Base-by-base conservation (phyloP, 2,329 filamentous ascomycete species). In the Westerdykella aurantiaca region DNA sequence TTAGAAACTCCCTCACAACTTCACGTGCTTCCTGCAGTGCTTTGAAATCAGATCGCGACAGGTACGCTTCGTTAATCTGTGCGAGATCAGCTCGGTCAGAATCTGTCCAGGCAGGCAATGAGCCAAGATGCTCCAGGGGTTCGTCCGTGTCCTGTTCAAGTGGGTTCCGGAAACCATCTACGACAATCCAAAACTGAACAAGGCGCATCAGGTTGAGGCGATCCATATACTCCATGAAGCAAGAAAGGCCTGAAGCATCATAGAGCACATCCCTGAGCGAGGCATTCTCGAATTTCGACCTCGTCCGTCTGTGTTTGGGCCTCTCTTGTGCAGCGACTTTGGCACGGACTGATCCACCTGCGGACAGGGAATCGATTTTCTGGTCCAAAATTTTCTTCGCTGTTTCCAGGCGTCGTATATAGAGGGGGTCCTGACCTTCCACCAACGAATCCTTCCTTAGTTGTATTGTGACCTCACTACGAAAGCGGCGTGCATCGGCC, bases 141-240 rank as follows among this genome's bases (percentile, higher is more conserved):
- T 93, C 86, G 16, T 83, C 83, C 31, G 84, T 83, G 57, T 87
- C 85, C 51, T 91, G 87, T 67, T 98, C 93, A 2, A 98, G 72
- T 0, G 93, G 94, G 56, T 94, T 95, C 34, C 94, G 85, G 56
- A 97, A 88, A 0, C 93, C 91, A 69, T 66, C 93, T 5, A 97
- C 93, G 3, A 97, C 93, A 34, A 98, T 83, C 89, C 91, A 98
- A 67, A 97, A 98, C 60, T 98, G 93, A 5, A 98, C 90, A 38
- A 96, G 72, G 12, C 86, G 79, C 84, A 97, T 91, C 21, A 91
- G 75, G 13, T 79, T 78, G 62, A 90, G 86, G 34, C 93, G 83
- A 64, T 98, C 93, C 93, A 98, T 98, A 60, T 89, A 97, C 64
- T 98, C 93, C 93, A 98, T 98, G 70, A 98, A 97, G 64, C 95